These are phyloP conservation scores for Fusarium protoensiforme DNA, from an alignment of 2,329 filamentous ascomycete genomes.

Conservation along the genomic window DNA sequence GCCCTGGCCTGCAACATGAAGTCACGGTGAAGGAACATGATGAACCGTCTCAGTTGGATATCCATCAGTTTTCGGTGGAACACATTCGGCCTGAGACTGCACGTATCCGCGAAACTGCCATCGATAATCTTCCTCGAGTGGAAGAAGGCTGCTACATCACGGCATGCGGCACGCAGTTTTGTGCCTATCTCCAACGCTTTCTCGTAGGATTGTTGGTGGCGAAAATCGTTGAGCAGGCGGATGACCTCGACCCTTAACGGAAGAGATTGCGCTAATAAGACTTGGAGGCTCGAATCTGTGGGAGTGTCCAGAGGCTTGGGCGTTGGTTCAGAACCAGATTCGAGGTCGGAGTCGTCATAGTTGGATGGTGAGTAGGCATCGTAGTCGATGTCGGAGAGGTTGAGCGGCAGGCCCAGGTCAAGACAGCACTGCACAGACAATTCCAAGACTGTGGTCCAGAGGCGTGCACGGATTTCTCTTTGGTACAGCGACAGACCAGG, in stretches of 20 bases:
- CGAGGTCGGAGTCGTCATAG: slow-evolving; percentile 37
- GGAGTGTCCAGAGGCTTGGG: slow-evolving; percentile 16
- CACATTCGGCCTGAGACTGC: slow-evolving; percentile 24
- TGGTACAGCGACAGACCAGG: slow-evolving; percentile 31
- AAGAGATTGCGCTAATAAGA: slow-evolving; percentile 35
- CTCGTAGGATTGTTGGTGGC: slow-evolving; percentile 33
- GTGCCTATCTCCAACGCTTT: slow-evolving; percentile 30
- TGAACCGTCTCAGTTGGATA: slow-evolving; percentile 40
- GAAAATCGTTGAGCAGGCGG: slow-evolving; percentile 37
- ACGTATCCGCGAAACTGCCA: neutral
- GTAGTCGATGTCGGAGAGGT: slow-evolving; percentile 29
- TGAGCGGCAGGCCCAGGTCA: slow-evolving; percentile 38
- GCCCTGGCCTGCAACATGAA: slow-evolving; percentile 40
- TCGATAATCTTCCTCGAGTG: slow-evolving; percentile 6
- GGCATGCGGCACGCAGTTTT: slow-evolving; percentile 35
- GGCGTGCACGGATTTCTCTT: slow-evolving; percentile 32
- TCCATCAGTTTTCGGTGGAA: slow-evolving; percentile 41
- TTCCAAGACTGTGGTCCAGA: slow-evolving; percentile 42
- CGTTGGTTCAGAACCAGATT: slow-evolving; percentile 11
- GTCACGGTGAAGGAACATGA: slow-evolving; percentile 42
- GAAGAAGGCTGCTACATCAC: slow-evolving; percentile 39
- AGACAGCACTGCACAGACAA: slow-evolving; percentile 36
- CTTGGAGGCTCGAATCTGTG: slow-evolving; percentile 39
- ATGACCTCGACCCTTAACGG: slow-evolving; percentile 34
- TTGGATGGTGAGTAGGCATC: slow-evolving; percentile 36